Conservation (phyloP, 805 yeast genomes). For the Myxozyma nipponensis region DNA sequence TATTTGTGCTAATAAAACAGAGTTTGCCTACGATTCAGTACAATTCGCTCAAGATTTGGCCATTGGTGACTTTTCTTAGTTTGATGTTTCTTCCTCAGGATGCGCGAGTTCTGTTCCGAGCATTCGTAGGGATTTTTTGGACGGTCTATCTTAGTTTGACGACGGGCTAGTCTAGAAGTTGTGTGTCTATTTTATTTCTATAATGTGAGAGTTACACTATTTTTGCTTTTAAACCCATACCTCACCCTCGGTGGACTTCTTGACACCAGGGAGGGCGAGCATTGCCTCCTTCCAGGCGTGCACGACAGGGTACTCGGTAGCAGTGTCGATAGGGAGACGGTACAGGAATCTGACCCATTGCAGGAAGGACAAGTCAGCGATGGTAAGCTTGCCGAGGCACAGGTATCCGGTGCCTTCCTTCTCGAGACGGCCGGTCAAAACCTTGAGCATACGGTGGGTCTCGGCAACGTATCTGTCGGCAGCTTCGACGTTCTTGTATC, state of each 20-base stretch:
- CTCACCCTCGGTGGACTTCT: constrained; percentile 26
- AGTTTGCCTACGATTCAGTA: constrained; percentile 12
- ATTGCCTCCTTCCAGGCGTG: constrained; percentile 87
- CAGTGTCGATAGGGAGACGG: constrained; percentile 75
- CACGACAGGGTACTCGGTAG: constrained; percentile 76
- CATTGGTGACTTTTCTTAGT: constrained; percentile 10
- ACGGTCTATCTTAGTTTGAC: constrained; percentile 10
- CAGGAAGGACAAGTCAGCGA: constrained; percentile 83
- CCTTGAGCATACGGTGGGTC: constrained; percentile 84
- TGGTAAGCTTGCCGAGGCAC: constrained; percentile 69
- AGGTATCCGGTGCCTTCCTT: constrained; percentile 86
- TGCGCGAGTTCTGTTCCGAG: constrained; percentile 6
- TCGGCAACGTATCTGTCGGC: constrained; percentile 82
- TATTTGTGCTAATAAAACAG: constrained; percentile 1
- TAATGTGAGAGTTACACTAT: no score
- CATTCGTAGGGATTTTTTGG: constrained; percentile 18
- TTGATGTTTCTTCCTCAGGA: constrained; percentile 10
- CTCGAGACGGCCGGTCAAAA: constrained; percentile 78
- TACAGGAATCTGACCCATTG: constrained; percentile 92
- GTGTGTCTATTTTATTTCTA: not conserved
- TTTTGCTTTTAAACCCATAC: constrained; percentile 10
- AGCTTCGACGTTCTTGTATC: constrained; percentile 73
- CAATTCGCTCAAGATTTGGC: constrained; percentile 18
- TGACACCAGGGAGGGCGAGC: constrained; percentile 89
- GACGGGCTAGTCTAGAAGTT: not conserved